Base-by-base conservation (phyloP, 139 green algal genomes). In the Asterochloris sp. region DNA sequence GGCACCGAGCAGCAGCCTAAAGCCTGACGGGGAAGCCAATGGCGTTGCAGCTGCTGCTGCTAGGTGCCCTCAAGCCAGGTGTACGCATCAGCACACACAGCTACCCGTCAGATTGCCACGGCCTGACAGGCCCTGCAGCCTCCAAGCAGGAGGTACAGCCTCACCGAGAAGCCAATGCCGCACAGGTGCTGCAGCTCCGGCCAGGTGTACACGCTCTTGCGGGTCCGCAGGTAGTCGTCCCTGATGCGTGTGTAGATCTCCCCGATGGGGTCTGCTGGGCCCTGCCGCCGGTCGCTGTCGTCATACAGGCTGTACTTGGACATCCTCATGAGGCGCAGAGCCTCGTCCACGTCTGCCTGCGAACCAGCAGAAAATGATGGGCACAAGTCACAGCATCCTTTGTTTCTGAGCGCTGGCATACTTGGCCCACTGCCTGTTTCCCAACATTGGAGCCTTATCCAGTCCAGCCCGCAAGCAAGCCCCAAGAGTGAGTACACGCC, bases 301-400 rank as follows among this genome's bases (percentile, higher is more conserved):
- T 93, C 88, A 26, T 88, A 85, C 77, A 98, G 87, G 15, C 82
- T 92, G n/a, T 91, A 83, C 89, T 99, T 99, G 85, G 86, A 95
- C 89, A 93, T 94, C 14, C 92, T 89, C 91, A 99, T 98, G 73
- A 99, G 92, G 60, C 94, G 86, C 78, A 99, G 91, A 26, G 97
- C 94, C 86, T 99, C 97, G 76, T 99, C 93, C 54, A 99, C 91
- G 76, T 99, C 97, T 15, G 77, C 85, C 86, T 98, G 92, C 26
- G 83, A 68, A 77, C 17, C 21, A 80, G 38, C 38, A 54, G 4
- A 2, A n/a, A 54, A 54, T 54, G 38, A 54, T 10, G 2, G 38
- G 38, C 38, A 6, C 38, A 54, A 54, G 38, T 54, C 38, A 54
- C 38, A 54, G 38, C 38, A 54, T 54, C 38, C 38, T 54, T 6